Conservation (phyloP, 1,284 basidiomycete species). For the Neolentinus lepideus region DNA sequence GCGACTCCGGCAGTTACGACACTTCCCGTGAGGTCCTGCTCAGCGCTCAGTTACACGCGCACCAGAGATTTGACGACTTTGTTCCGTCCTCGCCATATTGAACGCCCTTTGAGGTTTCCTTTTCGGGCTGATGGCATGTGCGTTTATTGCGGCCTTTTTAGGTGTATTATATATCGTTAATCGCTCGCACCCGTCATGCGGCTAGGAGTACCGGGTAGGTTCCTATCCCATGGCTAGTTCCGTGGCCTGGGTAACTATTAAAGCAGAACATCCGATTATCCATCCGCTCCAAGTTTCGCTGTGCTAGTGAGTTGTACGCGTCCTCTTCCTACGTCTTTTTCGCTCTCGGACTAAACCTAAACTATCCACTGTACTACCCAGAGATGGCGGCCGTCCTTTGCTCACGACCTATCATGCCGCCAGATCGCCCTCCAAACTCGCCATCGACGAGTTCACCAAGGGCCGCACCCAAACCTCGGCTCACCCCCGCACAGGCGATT, state of each 20-base stretch:
- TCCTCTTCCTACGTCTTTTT: not conserved
- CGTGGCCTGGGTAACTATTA: not conserved
- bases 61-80: constrained; percentile 9
- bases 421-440: constrained; percentile 23
- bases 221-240: constrained; percentile 1
- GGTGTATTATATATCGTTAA: constrained; percentile 16
- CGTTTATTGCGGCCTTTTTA: constrained; percentile 21
- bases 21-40: constrained; percentile 1
- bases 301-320: constrained; percentile 1
- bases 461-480: constrained; percentile 14
- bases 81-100: constrained; percentile 10
- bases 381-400: constrained; percentile 1
- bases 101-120: constrained; percentile 20
- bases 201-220: constrained; percentile 7
- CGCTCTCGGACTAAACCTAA: not conserved
- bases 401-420: constrained; percentile 10
- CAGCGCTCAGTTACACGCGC: constrained; percentile 6
- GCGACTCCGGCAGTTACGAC: constrained; percentile 2
- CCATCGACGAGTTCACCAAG: constrained; percentile 14
- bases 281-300: not conserved
- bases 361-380: not conserved
- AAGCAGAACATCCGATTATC: not conserved
- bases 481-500: constrained; percentile 53
- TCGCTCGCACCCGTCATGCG: constrained; percentile 13
- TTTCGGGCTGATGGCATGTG: constrained; percentile 18